Conservation (phyloP, 768 basidiomycete genomes). For the Kondoa malvinella region DNA sequence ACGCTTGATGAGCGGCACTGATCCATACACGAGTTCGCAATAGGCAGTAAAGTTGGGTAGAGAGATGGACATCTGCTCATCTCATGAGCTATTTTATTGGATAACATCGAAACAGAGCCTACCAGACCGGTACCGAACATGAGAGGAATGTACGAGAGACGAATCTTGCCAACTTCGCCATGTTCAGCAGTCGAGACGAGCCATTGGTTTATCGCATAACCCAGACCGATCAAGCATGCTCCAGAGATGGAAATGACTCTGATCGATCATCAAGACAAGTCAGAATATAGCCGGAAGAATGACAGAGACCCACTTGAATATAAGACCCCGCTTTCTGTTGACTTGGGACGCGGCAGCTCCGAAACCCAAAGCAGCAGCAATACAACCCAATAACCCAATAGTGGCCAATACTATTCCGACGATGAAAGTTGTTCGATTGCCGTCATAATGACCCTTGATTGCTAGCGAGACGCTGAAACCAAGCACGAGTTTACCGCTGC, state of each 20-base stretch:
- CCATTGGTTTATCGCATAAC: background rate
- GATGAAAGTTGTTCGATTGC: conserved; percentile 1
- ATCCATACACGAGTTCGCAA: background rate
- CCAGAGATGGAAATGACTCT: too few species aligned
- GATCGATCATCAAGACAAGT: too few species aligned
- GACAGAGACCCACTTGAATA: conserved; percentile 12
- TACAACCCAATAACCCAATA: conserved; percentile 4
- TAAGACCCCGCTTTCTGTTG: conserved; percentile 7
- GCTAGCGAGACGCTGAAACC: conserved; percentile 6
- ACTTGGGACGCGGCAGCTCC: conserved; percentile 8
- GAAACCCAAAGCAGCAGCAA: conserved; percentile 12
- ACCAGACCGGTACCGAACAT: conserved; percentile 5
- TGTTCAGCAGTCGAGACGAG: background rate
- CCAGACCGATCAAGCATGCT: background rate
- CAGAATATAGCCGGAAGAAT: too few species aligned
- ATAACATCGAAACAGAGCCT: too few species aligned
- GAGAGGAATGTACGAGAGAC: conserved; percentile 9
- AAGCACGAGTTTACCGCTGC: background rate
- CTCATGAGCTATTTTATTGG: too few species aligned
- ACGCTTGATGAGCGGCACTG: background rate
- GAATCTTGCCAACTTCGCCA: conserved; percentile 5
- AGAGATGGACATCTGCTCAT: conserved; percentile 12
- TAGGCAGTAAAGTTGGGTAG: conserved; percentile 15
- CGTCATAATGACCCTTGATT: conserved; percentile 6
- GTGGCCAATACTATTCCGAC: conserved; percentile 7